These are phyloP conservation scores for Claviceps arundinis DNA, from an alignment of 2,329 filamentous ascomycete genomes.

Conservation along the genomic window DNA sequence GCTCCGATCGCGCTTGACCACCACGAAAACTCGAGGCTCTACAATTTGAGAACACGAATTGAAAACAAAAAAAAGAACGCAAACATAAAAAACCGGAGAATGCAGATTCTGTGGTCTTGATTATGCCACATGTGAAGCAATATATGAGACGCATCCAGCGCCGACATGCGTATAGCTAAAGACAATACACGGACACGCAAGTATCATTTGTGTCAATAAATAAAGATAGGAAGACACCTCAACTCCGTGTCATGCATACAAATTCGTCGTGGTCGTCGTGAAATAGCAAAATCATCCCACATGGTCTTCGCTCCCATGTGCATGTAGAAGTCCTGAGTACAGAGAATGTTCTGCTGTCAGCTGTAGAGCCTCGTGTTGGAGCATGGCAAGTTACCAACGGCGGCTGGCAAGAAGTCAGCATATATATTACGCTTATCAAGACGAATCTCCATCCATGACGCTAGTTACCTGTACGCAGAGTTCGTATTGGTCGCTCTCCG, in stretches of 20 bases:
- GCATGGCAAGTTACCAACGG: constrained; percentile 17
- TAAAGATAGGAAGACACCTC: not conserved
- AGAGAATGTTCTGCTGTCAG: not conserved
- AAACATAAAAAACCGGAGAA: no score
- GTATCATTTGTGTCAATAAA: no score
- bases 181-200: no score
- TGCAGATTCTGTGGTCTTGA: no score
- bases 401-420: constrained; percentile 14
- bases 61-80: no score
- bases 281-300: not conserved
- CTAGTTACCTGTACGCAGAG: constrained; percentile 24
- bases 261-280: constrained; percentile 5
- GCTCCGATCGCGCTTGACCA: no score
- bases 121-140: no score
- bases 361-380: not conserved
- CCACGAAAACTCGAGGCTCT: no score
- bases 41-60: no score
- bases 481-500: constrained; percentile 20
- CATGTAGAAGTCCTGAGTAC: not conserved
- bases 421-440: not conserved
- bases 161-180: no score
- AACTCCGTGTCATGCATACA: constrained; percentile 2
- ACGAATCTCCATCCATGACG: no score
- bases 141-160: no score
- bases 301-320: not conserved